Evolutionary conservation across 2,329 filamentous ascomycete species (phyloP).

Genomic region (Colletotrichum agaves): DNA sequence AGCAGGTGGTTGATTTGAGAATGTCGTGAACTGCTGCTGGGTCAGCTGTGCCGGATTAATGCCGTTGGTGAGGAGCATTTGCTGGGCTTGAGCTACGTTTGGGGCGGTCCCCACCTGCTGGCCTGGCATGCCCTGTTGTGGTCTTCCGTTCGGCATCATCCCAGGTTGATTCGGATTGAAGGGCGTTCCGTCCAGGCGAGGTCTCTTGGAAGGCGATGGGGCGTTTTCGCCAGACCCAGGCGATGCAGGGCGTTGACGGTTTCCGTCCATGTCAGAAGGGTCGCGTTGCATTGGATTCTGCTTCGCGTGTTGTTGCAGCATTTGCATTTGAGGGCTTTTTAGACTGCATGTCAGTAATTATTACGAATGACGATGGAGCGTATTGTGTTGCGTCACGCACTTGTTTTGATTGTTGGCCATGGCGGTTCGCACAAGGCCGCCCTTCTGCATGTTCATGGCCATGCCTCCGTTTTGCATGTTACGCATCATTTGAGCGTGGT

Average conservation of each 20-base stretch:
- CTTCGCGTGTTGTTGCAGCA: conserved; percentile 73
- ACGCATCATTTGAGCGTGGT: conserved; percentile 74
- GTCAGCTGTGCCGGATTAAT: conserved; percentile 81
- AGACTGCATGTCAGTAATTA: conserved; percentile 28
- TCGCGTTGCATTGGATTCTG: conserved; percentile 88
- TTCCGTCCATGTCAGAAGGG: conserved; percentile 86
- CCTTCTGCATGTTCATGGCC: conserved; percentile 67
- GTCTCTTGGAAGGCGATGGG: conserved; percentile 91
- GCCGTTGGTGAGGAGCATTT: conserved; percentile 74
- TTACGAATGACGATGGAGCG: background rate
- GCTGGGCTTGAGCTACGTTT: conserved; percentile 62
- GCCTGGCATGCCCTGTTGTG: conserved; percentile 75
- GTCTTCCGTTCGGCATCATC: conserved; percentile 81
- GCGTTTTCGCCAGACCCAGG: conserved; percentile 87
- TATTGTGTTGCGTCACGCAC: conserved; percentile 58
- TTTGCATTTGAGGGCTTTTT: conserved; percentile 74
- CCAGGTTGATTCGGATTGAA: conserved; percentile 77
- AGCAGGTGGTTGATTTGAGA: conserved; percentile 64
- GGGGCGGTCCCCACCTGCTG: conserved; percentile 71
- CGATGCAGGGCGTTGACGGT: conserved; percentile 82
- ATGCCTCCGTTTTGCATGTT: conserved; percentile 71
- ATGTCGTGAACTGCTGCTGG: conserved; percentile 78
- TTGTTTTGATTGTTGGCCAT: conserved; percentile 82
- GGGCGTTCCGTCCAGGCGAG: conserved; percentile 76
- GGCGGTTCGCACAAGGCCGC: conserved; percentile 76